These are phyloP conservation scores for Theileria parva DNA, from an alignment of 169 alveolate species.

Conservation along the genomic window DNA sequence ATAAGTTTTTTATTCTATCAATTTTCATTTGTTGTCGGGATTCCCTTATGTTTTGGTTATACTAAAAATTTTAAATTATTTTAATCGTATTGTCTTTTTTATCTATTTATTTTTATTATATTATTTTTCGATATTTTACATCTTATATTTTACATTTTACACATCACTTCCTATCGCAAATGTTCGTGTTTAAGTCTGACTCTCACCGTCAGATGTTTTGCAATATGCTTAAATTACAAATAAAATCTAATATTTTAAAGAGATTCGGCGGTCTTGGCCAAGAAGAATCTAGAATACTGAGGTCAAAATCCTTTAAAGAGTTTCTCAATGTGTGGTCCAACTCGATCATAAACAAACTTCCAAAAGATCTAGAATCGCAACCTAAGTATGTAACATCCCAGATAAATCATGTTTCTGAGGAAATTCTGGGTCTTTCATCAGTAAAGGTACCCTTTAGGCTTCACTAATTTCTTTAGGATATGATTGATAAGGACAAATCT, in stretches of 20 bases:
- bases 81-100: too few species aligned
- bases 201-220: conserved; percentile 56
- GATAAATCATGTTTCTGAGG: conserved; percentile 24
- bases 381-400: conserved; percentile 30
- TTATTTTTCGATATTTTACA: neutral
- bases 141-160: neutral
- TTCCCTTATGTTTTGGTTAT: neutral
- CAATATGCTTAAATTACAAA: conserved; percentile 56
- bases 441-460: conserved; percentile 20
- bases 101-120: neutral
- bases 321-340: conserved; percentile 59
- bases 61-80: too few species aligned
- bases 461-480: conserved; percentile 12
- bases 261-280: conserved; percentile 66
- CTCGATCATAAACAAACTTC: conserved; percentile 40
- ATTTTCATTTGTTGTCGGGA: neutral
- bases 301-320: conserved; percentile 29
- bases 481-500: conserved; percentile 16
- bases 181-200: conserved; percentile 35
- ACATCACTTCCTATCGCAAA: neutral
- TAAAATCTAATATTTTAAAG: conserved; percentile 32
- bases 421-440: conserved; percentile 25
- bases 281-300: conserved; percentile 56
- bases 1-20: neutral
- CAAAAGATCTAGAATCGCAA: conserved; percentile 26